phyloP scores from a whole-genome alignment of 1,284 basidiomycete species.

The Papiliotrema fonsecae region DNA sequence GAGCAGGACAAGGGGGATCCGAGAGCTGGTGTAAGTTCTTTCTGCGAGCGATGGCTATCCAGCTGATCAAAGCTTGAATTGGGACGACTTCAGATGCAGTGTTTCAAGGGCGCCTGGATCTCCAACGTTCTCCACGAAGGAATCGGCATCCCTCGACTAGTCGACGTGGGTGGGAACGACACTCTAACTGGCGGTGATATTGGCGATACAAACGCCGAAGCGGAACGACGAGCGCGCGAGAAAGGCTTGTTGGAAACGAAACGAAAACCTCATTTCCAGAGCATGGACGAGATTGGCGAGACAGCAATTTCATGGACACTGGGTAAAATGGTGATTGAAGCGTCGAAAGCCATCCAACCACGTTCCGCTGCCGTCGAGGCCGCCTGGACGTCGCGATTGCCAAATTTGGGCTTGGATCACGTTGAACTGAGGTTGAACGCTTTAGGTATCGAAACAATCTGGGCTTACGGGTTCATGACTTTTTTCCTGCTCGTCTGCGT shows the following conservation, averaged over 20 bases:
- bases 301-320: conserved; percentile 96
- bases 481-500: conserved; percentile 22
- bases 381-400: conserved; percentile 14
- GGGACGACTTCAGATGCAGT: conserved; percentile 88
- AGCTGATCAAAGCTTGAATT: conserved; percentile 58
- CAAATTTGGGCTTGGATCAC: conserved; percentile 11
- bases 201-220: conserved; percentile 55
- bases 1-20: conserved; percentile 62
- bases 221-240: conserved; percentile 65
- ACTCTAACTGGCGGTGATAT: conserved; percentile 53
- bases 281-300: conserved; percentile 81
- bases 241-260: conserved; percentile 60
- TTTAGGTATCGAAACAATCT: conserved; percentile 31
- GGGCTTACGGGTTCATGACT: conserved; percentile 32
- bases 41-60: background rate
- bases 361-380: conserved; percentile 18
- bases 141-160: conserved; percentile 86
- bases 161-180: conserved; percentile 68
- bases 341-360: conserved; percentile 60
- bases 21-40: conserved; percentile 53
- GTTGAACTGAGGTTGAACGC: conserved; percentile 21
- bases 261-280: conserved; percentile 64
- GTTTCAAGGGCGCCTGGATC: conserved; percentile 99
- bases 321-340: conserved; percentile 97
- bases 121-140: conserved; percentile 94